phyloP scores from a whole-genome alignment of 306 rosid genomes.

The Arachis stenosperma region DNA sequence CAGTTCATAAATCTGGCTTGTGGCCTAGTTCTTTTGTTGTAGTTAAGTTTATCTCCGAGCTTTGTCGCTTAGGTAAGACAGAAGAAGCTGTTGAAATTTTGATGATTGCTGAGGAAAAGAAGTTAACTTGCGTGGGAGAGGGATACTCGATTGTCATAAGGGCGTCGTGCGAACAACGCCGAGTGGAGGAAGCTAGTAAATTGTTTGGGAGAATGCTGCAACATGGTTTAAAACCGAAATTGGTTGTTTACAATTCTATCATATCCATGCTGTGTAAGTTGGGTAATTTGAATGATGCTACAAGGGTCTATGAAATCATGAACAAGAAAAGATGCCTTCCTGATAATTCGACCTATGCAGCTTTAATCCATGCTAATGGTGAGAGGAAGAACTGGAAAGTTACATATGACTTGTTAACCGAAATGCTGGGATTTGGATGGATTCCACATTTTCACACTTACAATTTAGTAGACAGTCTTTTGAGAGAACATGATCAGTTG shows the following conservation, averaged over 20 bases:
- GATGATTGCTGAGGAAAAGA: slow-evolving; percentile 58
- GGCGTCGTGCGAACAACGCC: slow-evolving; percentile 54
- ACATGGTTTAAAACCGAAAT: slow-evolving; percentile 57
- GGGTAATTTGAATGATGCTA: slow-evolving; percentile 60
- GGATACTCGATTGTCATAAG: slow-evolving; percentile 59
- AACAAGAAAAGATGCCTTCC: slow-evolving; percentile 66
- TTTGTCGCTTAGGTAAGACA: slow-evolving; percentile 61
- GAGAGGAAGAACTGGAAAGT: slow-evolving; percentile 58
- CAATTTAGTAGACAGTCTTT: slow-evolving; percentile 50
- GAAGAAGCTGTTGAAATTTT: slow-evolving; percentile 57
- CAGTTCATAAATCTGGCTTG: slow-evolving; percentile 49
- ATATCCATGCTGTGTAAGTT: slow-evolving; percentile 67
- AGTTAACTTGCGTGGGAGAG: slow-evolving; percentile 53
- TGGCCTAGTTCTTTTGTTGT: slow-evolving; percentile 70
- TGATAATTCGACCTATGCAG: slow-evolving; percentile 59
- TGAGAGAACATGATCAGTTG: slow-evolving; percentile 56
- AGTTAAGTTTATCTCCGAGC: slow-evolving; percentile 57
- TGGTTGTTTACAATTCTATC: slow-evolving; percentile 61
- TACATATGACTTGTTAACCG: slow-evolving; percentile 55
- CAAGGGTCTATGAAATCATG: slow-evolving; percentile 62
- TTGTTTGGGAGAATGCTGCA: slow-evolving; percentile 65
- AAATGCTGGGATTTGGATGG: slow-evolving; percentile 65
- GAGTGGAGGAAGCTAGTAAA: slow-evolving; percentile 49
- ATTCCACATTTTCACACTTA: slow-evolving; percentile 60
- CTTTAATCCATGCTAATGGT: slow-evolving; percentile 64